A percentile compares a stretch with the other conserved stretches of the same genome.
Conservation (phyloP, 371 early-diverging fungal species). For the Lichtheimia hyalospora region DNA sequence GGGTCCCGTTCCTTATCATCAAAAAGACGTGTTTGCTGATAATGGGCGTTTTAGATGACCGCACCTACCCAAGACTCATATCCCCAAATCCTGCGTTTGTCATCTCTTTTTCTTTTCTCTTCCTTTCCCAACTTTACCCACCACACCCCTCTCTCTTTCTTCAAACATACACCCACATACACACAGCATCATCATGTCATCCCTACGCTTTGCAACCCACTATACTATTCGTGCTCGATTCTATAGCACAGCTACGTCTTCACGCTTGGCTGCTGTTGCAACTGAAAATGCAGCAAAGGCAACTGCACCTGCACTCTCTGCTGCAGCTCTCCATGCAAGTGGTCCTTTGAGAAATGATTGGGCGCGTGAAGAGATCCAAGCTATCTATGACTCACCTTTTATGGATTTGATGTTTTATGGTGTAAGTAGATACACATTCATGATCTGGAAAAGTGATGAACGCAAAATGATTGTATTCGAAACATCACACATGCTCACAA, state of each 20-base stretch:
- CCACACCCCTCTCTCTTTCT: slow-evolving; percentile 6
- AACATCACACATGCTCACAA: too few species aligned
- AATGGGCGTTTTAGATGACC: slow-evolving; percentile 6
- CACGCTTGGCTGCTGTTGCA: slow-evolving; percentile 56
- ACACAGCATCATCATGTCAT: slow-evolving; percentile 37
- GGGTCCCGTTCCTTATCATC: background rate
- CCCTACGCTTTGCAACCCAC: slow-evolving; percentile 39
- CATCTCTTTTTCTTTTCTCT: slow-evolving; percentile 17
- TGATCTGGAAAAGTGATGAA: background rate
- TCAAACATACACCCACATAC: slow-evolving; percentile 22
- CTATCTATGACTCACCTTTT: slow-evolving; percentile 80
- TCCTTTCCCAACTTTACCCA: slow-evolving; percentile 3
- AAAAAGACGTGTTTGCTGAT: too few species aligned
- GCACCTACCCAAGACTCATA: background rate
- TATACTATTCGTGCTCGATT: slow-evolving; percentile 33
- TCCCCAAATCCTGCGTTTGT: background rate
- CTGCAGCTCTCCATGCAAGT: slow-evolving; percentile 60
- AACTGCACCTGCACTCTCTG: slow-evolving; percentile 41
- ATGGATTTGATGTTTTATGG: slow-evolving; percentile 79
- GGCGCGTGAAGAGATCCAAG: slow-evolving; percentile 74
- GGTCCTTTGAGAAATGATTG: slow-evolving; percentile 72
- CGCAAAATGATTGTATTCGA: too few species aligned
- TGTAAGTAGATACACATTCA: slow-evolving; percentile 49
- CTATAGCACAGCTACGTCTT: slow-evolving; percentile 50
- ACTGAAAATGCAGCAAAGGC: slow-evolving; percentile 18